Evolutionary conservation across 2,329 filamentous ascomycete species (phyloP).

Genomic region (Nothophaeocryptopus gaeumannii): DNA sequence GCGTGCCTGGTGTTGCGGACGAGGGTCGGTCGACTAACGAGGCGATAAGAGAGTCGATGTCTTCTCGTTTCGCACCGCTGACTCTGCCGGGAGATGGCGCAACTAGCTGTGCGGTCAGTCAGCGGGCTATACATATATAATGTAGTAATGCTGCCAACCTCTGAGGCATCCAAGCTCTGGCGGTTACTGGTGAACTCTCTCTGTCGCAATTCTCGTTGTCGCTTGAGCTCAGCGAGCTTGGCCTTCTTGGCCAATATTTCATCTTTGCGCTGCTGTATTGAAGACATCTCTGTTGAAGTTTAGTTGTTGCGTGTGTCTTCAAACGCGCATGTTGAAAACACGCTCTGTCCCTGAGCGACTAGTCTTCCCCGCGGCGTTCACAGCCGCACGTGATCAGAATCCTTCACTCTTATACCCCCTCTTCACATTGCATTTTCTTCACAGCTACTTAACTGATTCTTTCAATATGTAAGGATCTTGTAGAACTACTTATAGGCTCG

Average conservation of each 20-base stretch:
- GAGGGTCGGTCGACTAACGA: constrained; percentile 68
- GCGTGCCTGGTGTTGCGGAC: constrained; percentile 27
- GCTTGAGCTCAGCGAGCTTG: constrained; percentile 93
- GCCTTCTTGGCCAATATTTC: constrained; percentile 96
- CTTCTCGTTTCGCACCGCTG: constrained; percentile 60
- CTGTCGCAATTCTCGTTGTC: constrained; percentile 79
- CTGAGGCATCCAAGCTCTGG: constrained; percentile 64
- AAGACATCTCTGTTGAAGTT: constrained; percentile 27
- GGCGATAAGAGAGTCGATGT: constrained; percentile 81
- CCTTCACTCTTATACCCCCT: no score
- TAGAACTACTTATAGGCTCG: no score
- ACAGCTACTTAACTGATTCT: no score
- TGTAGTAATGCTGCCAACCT: constrained; percentile 51
- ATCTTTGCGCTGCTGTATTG: constrained; percentile 72
- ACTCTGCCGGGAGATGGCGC: constrained; percentile 68
- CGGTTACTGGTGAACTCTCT: constrained; percentile 70
- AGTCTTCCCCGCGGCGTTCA: no score
- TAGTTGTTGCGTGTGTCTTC: not conserved
- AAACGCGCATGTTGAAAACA: constrained; percentile 1
- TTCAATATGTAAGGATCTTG: no score
- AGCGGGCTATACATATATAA: constrained; percentile 31
- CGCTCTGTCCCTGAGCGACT: not conserved
- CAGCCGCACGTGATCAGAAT: no score
- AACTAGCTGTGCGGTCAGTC: constrained; percentile 53
- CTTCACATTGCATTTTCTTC: no score